These are phyloP conservation scores for Aspergillus ruber DNA, from an alignment of 2,329 filamentous ascomycete genomes.

Conservation along the genomic window DNA sequence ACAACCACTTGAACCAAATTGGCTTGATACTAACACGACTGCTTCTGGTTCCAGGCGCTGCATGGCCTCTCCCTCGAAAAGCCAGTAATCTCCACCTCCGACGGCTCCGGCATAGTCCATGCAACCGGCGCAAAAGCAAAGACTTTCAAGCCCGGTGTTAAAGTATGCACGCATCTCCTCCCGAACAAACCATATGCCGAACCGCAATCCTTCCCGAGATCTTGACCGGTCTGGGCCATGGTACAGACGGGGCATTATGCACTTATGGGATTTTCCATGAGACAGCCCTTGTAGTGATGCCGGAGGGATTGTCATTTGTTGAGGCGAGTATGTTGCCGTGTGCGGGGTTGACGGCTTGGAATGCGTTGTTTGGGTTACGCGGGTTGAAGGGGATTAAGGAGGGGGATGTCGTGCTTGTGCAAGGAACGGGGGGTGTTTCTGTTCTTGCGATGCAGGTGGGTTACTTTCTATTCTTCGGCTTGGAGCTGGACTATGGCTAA, in stretches of 20 bases:
- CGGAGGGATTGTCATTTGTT: conserved; percentile 40
- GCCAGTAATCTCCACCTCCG: conserved; percentile 38
- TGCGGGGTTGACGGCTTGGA: conserved; percentile 46
- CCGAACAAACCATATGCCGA: conserved; percentile 40
- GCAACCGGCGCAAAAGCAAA: conserved; percentile 46
- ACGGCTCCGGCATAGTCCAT: conserved; percentile 36
- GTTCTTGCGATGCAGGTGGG: conserved; percentile 44
- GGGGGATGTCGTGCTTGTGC: conserved; percentile 44
- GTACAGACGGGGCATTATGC: conserved; percentile 43
- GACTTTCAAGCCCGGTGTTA: conserved; percentile 47
- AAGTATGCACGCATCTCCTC: conserved; percentile 48
- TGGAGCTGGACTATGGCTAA: not conserved
- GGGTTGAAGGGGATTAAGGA: conserved; percentile 26
- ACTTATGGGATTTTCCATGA: conserved; percentile 44
- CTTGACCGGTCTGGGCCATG: conserved; percentile 41
- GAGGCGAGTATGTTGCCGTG: conserved; percentile 46
- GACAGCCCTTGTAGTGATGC: conserved; percentile 43
- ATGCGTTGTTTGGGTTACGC: conserved; percentile 46
- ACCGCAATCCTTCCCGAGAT: conserved; percentile 32
- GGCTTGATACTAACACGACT: no score
- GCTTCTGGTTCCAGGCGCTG: not conserved
- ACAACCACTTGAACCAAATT: conserved; percentile 21
- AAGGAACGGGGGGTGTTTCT: conserved; percentile 50
- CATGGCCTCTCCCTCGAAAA: conserved; percentile 8
- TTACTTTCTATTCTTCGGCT: not conserved